phyloP scores from a whole-genome alignment of 257 asterid genomes.

The Leptodermis oblonga region DNA sequence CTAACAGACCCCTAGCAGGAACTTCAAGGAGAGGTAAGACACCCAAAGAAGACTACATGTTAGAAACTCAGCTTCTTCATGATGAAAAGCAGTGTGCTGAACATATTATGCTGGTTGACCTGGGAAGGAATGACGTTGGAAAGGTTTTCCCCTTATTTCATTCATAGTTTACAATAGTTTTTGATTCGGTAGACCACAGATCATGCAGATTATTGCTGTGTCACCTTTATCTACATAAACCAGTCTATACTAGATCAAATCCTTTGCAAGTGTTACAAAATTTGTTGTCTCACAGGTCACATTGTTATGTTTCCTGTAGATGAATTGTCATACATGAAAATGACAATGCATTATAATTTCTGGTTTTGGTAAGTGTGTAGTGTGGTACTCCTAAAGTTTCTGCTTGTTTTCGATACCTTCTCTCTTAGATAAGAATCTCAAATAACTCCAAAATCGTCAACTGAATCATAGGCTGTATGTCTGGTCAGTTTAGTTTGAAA shows the following conservation, averaged over 20 bases:
- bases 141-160: conserved; percentile 49
- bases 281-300: background rate
- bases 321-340: background rate
- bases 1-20: conserved; percentile 96
- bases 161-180: background rate
- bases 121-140: conserved; percentile 90
- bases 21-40: conserved; percentile 95
- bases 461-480: background rate
- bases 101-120: conserved; percentile 97
- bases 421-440: background rate
- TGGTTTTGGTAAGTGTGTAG: too few relatives aligned
- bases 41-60: conserved; percentile 75
- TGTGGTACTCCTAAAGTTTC: background rate
- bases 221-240: too few relatives aligned
- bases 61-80: conserved; percentile 79
- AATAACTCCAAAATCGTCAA: too few relatives aligned
- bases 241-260: background rate
- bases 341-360: background rate
- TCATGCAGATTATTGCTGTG: too few relatives aligned
- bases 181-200: background rate
- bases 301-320: background rate
- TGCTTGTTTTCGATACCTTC: background rate
- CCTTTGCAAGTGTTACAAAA: background rate
- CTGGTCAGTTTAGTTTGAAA: background rate
- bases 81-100: conserved; percentile 96